Base-by-base conservation (phyloP, 2,329 filamentous ascomycete genomes). In the Pyrenophora teres region DNA sequence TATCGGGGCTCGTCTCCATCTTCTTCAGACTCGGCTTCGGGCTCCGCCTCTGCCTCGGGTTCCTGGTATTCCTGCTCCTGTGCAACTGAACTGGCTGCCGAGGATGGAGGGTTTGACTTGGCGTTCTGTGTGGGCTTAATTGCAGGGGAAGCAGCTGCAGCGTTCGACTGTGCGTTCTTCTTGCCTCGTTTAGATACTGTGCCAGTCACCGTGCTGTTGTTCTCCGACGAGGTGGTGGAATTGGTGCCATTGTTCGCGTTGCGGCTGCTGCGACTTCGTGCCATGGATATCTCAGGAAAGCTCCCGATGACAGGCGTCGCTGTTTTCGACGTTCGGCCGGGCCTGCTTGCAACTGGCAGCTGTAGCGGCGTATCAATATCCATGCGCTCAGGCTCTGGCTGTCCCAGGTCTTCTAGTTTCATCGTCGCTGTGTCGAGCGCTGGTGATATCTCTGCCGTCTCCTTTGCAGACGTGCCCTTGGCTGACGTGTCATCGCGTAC, bases 1-100 rank as follows among this genome's bases (percentile, higher is more conserved):
- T 87, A 87, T 35, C 83, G 81, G 54, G 82, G 83, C 55, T 84
- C 83, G 27, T 69, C 73, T 19, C 63, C 73, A 42, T 73, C 73
- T 30, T 76, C 76, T 13, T 75, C 73, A 10, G 69, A 63, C 52
- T 65, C 63, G 10, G 38, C 42, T 23, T 69, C 73, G 16, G 62
- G 71, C 19, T 75, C 73, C 19, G 67, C 63, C 52, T 65, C 62
- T 35, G 66, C 72, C 45, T 71, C 50, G 13, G 40, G 46, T 31
- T 53, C 65, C 48, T 65, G 68, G 38, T 61, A 68, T 37, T 73
- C 71, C 27, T 64, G 66, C 19, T 72, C 70, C 25, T 67, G 67
- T 4, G 62, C 65, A 15, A 68, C 54, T 2, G 69, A 70, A 49
- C 64, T 70, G n/a, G 67, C 67, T 32, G 62, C 58, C 0, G 68